Evolutionary conservation across 1,284 basidiomycete genomes (phyloP).

Genomic region (Ganoderma meredithae): DNA sequence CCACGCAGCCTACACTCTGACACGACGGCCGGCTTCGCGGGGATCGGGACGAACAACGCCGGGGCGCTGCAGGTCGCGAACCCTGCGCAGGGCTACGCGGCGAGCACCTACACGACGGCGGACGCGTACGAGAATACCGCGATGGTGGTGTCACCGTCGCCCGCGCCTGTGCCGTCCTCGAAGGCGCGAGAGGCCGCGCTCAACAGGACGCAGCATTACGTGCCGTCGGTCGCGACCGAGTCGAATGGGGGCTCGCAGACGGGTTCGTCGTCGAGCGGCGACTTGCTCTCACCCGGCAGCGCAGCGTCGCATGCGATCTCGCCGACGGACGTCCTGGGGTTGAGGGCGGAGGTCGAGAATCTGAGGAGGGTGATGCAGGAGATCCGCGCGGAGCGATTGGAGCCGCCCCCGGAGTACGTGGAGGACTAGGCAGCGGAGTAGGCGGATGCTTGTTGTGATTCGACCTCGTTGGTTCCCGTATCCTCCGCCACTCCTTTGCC

Average conservation of each 20-base stretch:
- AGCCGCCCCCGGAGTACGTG: slow-evolving; percentile 35
- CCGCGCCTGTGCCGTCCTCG: slow-evolving; percentile 11
- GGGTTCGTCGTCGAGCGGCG: slow-evolving; percentile 28
- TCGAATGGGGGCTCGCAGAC: slow-evolving; percentile 5
- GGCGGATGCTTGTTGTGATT: background rate
- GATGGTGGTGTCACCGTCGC: background rate
- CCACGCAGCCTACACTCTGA: background rate
- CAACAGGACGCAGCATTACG: slow-evolving; percentile 20
- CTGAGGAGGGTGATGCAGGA: slow-evolving; percentile 38
- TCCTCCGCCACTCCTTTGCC: background rate
- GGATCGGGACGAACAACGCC: background rate
- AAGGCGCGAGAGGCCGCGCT: slow-evolving; percentile 31
- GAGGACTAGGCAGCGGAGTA: background rate
- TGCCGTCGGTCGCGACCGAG: slow-evolving; percentile 15
- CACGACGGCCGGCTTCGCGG: slow-evolving; percentile 14
- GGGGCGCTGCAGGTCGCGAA: background rate
- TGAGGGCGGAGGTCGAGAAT: slow-evolving; percentile 39
- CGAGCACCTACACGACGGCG: background rate
- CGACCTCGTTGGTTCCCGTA: background rate
- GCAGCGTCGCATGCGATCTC: slow-evolving; percentile 24
- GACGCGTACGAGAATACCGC: background rate
- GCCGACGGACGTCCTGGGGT: slow-evolving; percentile 33
- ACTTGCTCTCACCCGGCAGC: slow-evolving; percentile 29
- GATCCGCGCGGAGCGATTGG: slow-evolving; percentile 34
- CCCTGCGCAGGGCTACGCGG: background rate